phyloP scores from a whole-genome alignment of 139 green algal genomes.

The Pleodorina starrii region DNA sequence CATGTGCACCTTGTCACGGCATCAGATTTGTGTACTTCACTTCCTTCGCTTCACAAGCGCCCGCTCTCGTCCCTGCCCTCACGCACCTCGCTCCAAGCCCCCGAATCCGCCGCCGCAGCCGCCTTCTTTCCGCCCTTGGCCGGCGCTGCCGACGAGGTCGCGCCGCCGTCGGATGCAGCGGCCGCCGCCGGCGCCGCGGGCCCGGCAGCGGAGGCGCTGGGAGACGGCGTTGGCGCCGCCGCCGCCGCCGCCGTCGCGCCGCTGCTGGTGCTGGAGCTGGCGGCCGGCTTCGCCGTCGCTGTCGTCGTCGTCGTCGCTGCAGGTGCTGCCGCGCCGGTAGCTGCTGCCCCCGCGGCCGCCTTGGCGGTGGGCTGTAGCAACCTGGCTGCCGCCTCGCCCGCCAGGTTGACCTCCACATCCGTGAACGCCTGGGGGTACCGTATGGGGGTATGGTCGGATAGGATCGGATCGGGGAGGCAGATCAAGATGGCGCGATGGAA shows the following conservation, averaged over 20 bases:
- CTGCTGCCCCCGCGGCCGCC: neutral
- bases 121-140: slow-evolving; percentile 20
- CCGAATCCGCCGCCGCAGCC: slow-evolving; percentile 6
- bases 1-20: no score
- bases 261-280: neutral
- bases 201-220: neutral
- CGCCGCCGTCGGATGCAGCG: neutral
- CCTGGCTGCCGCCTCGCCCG: slow-evolving; percentile 32
- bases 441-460: no score
- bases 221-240: neutral
- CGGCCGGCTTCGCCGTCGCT: neutral
- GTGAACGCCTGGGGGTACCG: slow-evolving; percentile 79
- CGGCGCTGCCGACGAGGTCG: neutral
- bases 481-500: no score
- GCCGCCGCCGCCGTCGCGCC: neutral
- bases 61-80: neutral
- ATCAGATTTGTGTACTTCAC: no score
- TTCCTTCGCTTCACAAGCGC: no score
- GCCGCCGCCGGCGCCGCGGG: neutral
- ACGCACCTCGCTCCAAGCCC: slow-evolving; percentile 49
- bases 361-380: neutral
- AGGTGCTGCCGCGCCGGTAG: neutral
- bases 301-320: neutral
- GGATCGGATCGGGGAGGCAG: no score
- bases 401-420: slow-evolving; percentile 79